Base-by-base conservation (phyloP, 495 filamentous ascomycete species). In the Penicillium cosmopolitanum region DNA sequence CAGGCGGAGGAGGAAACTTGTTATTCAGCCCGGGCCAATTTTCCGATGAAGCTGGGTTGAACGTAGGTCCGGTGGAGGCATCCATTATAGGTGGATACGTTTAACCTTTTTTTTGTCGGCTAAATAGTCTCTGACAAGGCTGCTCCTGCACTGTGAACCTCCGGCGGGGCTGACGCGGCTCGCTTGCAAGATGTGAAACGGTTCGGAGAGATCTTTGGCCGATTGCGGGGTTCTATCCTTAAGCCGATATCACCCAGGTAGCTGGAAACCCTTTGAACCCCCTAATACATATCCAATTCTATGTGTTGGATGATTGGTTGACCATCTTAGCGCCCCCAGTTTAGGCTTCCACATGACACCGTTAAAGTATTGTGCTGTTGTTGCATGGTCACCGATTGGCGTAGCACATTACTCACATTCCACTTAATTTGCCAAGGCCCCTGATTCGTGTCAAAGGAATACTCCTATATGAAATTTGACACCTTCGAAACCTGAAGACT, bases 41-140 rank as follows among this genome's bases (percentile, higher is more conserved):
- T 12, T n/a, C 15, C 15, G 36, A 40, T 40, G 11, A 40, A 40
- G 15, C 11, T 40, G 4, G 15, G 15, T 12, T 12, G 2, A 12
- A 40, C 36, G 3, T 12, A 13, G 11, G 4, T 40, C 15, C 36
- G 15, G 36, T 40, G 11, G 15, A 13, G 36, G 15, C 11, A 40
- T 40, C 4, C 11, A 0, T 40, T 40, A 40, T n/a, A n/a, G 36
- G 10, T 12, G 10, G 36, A 40, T 40, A 13, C 36, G 23, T 23
- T 23, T 4, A 23, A 23, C 23, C 23, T 23, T n/a, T 40, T 40
- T 15, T 15, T 40, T 13, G 40, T 57, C 38, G 46, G 55, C 46
- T 42, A 15, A 51, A 42, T 51, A 31, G 46, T 57, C 53, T 35
- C 19, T 16, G 38, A 8, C 38, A 55, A 55, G 40, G 23, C 23